Evolutionary conservation across 78 protist genomes (phyloP).

Genomic region (Thecamonas trahens): DNA sequence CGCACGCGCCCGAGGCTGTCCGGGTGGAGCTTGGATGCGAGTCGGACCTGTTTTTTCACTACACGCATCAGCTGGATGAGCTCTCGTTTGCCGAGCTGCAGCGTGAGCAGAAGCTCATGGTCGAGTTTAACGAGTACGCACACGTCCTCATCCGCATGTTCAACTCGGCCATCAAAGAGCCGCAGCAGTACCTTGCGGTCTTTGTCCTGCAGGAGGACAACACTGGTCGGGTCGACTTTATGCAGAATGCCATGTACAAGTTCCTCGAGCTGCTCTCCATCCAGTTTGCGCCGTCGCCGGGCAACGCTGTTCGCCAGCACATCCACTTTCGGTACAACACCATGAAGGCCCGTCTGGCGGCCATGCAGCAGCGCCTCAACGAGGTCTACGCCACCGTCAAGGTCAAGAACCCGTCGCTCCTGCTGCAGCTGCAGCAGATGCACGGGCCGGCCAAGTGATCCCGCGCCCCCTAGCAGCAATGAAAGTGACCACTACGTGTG

Average conservation of each 20-base stretch:
- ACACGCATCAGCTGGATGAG: not conserved
- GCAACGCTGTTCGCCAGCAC: constrained; percentile 24
- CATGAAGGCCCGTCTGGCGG: constrained; percentile 6
- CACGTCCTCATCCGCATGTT: constrained; percentile 7
- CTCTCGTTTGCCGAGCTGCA: not conserved
- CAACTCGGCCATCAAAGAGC: constrained; percentile 18
- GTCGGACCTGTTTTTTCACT: constrained; percentile 29
- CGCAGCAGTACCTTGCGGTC: constrained; percentile 6
- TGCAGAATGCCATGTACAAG: constrained; percentile 50
- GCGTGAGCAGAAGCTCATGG: constrained; percentile 27
- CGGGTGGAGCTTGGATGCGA: constrained; percentile 29
- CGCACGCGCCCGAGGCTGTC: not conserved
- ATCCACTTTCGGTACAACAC: constrained; percentile 38
- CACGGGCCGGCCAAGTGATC: too few species aligned
- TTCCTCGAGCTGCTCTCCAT: constrained; percentile 38
- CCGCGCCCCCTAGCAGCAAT: too few species aligned
- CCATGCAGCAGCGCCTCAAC: constrained; percentile 20
- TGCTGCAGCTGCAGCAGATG: too few species aligned
- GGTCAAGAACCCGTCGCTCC: constrained; percentile 27
- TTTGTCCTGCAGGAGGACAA: constrained; percentile 6
- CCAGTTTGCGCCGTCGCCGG: constrained; percentile 21
- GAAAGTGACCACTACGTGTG: too few species aligned
- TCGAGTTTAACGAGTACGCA: constrained; percentile 8
- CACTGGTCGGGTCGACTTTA: constrained; percentile 7
- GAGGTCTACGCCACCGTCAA: constrained; percentile 34